Evolutionary conservation across 768 basidiomycete species (phyloP), one percentile per base, ranked within the genome.

Genomic region (Trametes sanguinea): DNA sequence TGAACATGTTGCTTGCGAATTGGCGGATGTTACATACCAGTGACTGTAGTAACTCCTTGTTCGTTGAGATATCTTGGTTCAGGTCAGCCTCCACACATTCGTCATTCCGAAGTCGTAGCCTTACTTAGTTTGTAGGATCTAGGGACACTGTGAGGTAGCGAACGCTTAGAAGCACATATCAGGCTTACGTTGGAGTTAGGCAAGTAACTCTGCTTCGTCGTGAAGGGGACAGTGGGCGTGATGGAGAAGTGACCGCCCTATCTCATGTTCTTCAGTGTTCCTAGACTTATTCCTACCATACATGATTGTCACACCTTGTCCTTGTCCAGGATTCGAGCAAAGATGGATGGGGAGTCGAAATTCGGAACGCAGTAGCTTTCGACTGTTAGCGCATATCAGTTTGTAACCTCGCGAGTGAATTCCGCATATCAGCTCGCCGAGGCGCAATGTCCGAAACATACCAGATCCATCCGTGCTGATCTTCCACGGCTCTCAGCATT

Each of bases 261-360:
- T 16, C 7, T 6, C 35, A 7, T 11, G 6, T 9, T 10, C n/a
- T 17, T 44, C n/a, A 53, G 44, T 14, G 1, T 3, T 13, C 8
- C 14, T 8, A 6, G 10, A 37, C 7, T 14, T 44, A 2, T 6
- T 8, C 27, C 14, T 13, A 45, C 14, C 6, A 6, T 37, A 22
- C 37, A 37, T 37, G 35, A 22, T 43, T 45, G 32, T 27, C 63
- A 14, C 39, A 78, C 82, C 74, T 91, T 92, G 73, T 92, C 77
- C 69, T 92, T 92, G 78, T 94, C 92, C 6, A 94, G 81, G 67
- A 94, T 92, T 7, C 94, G 85, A 6, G 94, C 94, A 65, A 95
- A 96, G 51, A 96, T 81, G 16, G 91, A 94, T 3, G 95, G 95
- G 1, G 93, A 95, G 74, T 97, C 95, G 72, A 97, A 96, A 77